Conservation (phyloP, 2,329 filamentous ascomycete genomes). For the Scytalidium sp. region DNA sequence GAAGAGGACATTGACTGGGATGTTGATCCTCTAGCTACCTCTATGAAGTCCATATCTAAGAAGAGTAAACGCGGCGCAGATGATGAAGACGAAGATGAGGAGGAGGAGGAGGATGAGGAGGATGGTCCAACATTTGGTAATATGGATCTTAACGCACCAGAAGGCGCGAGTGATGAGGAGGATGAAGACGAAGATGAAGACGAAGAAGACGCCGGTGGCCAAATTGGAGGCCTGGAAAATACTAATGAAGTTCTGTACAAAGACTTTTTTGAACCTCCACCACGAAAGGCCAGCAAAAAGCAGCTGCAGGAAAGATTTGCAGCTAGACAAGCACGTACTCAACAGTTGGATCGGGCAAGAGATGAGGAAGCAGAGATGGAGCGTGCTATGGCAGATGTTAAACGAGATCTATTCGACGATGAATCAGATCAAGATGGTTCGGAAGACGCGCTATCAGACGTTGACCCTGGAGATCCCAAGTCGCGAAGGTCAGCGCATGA, state of each 20-base stretch:
- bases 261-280: constrained; percentile 89
- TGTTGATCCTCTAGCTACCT: constrained; percentile 63
- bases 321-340: constrained; percentile 35
- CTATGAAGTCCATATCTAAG: constrained; percentile 22
- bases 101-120: constrained; percentile 65
- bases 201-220: constrained; percentile 53
- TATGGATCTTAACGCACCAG: constrained; percentile 68
- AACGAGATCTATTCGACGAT: constrained; percentile 87
- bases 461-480: constrained; percentile 66
- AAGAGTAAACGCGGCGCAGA: constrained; percentile 28
- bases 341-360: constrained; percentile 32
- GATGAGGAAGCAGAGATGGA: constrained; percentile 67
- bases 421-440: constrained; percentile 62
- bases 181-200: constrained; percentile 65
- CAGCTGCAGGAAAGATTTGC: constrained; percentile 36
- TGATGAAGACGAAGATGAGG: constrained; percentile 34
- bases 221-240: constrained; percentile 56
- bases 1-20: constrained; percentile 90
- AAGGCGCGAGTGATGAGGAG: constrained; percentile 62
- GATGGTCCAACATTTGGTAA: constrained; percentile 82
- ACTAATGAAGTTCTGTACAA: constrained; percentile 88
- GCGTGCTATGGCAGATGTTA: constrained; percentile 81
- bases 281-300: constrained; percentile 63
- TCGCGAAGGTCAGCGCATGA: constrained; percentile 83
- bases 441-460: constrained; percentile 61